Evolutionary conservation across 78 protist genomes (phyloP).

Genomic region (Pelomyxa schiedti): DNA sequence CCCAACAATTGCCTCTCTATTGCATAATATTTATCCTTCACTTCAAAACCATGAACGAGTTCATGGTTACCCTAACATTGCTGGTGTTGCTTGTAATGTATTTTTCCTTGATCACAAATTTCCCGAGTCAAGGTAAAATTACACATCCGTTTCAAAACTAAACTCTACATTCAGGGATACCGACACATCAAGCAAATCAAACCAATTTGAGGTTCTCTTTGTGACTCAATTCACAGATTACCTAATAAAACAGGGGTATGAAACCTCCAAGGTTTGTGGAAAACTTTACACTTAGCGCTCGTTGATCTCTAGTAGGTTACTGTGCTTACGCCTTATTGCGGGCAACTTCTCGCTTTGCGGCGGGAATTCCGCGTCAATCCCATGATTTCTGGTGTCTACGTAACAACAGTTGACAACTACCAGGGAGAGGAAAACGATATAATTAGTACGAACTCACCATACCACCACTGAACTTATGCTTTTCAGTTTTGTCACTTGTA

Average conservation of each 20-base stretch:
- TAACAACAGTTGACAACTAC: slow-evolving; percentile 35
- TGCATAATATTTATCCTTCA: slow-evolving; percentile 3
- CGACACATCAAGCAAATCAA: not conserved
- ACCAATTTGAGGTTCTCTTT: slow-evolving; percentile 10
- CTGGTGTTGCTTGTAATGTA: not conserved
- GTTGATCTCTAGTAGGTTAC: too few species aligned
- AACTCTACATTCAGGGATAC: too few species aligned
- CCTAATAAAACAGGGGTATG: not conserved
- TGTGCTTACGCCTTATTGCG: slow-evolving; percentile 29
- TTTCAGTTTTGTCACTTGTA: slow-evolving; percentile 30
- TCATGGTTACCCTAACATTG: not conserved
- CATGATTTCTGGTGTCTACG: not conserved
- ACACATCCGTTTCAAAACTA: too few species aligned
- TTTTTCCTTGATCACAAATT: slow-evolving; percentile 11
- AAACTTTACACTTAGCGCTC: too few species aligned
- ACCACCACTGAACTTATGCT: not conserved
- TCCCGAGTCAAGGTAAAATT: too few species aligned
- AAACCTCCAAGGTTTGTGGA: not conserved
- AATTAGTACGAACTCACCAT: not conserved
- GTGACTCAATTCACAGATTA: not conserved
- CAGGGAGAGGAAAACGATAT: slow-evolving; percentile 56
- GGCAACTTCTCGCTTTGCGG: not conserved
- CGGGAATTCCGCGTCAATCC: not conserved
- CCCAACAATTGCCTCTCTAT: slow-evolving; percentile 20
- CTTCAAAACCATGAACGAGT: not conserved